Evolutionary conservation across 2,329 filamentous ascomycete genomes (phyloP).

Genomic region (Trichophyton simii): DNA sequence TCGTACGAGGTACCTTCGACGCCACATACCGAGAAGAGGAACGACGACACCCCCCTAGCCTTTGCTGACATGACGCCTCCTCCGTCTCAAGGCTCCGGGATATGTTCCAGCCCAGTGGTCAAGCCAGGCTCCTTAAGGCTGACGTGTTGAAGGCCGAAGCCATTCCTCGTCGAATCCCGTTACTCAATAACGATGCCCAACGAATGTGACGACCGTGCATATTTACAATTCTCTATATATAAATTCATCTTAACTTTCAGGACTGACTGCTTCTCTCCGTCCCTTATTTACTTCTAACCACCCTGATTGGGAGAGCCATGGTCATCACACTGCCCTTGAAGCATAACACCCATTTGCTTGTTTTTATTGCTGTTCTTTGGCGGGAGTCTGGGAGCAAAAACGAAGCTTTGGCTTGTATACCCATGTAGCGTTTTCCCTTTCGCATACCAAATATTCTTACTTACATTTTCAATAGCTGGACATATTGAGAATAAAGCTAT

Average conservation of each 20-base stretch:
- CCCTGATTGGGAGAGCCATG: background rate
- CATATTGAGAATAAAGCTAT: background rate
- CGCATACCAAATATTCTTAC: background rate
- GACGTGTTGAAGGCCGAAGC: background rate
- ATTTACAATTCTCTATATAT: background rate
- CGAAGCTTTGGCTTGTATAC: slow-evolving; percentile 2
- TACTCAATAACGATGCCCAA: background rate
- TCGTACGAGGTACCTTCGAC: background rate
- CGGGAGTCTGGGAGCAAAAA: slow-evolving; percentile 1
- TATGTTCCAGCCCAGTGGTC: background rate
- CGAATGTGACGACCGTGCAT: background rate
- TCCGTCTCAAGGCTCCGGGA: background rate
- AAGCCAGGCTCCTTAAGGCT: background rate
- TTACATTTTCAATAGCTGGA: slow-evolving; percentile 1
- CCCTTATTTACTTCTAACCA: background rate
- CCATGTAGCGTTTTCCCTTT: background rate
- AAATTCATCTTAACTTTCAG: background rate
- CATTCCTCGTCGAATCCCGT: background rate
- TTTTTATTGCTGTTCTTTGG: background rate
- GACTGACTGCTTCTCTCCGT: background rate
- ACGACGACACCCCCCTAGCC: background rate
- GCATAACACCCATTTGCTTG: background rate
- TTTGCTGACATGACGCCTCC: background rate
- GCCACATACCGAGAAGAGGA: background rate
- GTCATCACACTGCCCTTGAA: background rate